These are phyloP conservation scores for Mortierella sp. DNA, from an alignment of 371 early-diverging fungal species.

Conservation along the genomic window DNA sequence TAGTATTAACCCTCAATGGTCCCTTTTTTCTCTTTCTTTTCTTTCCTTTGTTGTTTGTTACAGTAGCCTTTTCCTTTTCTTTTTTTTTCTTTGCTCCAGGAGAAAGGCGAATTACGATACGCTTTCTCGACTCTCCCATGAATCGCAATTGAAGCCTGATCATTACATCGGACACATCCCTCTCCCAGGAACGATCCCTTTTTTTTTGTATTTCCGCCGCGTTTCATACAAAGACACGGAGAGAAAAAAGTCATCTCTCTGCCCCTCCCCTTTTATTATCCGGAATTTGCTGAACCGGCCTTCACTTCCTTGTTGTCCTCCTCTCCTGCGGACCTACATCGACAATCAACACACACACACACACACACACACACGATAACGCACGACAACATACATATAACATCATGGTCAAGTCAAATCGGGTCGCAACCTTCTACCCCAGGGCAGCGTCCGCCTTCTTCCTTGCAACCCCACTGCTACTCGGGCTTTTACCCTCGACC, in stretches of 20 bases:
- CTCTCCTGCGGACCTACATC: neutral
- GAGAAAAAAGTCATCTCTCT: neutral
- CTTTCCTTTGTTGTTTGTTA: neutral
- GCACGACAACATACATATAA: too few species aligned
- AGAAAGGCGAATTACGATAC: neutral
- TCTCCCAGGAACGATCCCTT: neutral
- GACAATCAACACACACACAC: neutral
- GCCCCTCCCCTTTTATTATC: neutral
- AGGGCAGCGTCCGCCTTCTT: constrained; percentile 5
- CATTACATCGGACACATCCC: neutral
- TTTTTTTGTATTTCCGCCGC: neutral
- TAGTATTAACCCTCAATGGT: neutral
- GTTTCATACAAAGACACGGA: neutral
- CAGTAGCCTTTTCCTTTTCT: neutral
- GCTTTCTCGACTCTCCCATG: neutral
- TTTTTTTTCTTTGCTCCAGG: neutral
- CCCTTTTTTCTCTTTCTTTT: neutral
- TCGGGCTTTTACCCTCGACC: constrained; percentile 2
- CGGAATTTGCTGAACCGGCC: neutral
- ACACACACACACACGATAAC: neutral
- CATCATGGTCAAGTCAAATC: neutral
- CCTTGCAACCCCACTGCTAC: constrained; percentile 12
- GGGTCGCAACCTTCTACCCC: constrained; percentile 3
- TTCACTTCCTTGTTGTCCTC: neutral
- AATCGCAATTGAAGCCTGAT: too few species aligned